phyloP scores from a whole-genome alignment of 2,329 filamentous ascomycete genomes.

The Rhynchosporium secalis region DNA sequence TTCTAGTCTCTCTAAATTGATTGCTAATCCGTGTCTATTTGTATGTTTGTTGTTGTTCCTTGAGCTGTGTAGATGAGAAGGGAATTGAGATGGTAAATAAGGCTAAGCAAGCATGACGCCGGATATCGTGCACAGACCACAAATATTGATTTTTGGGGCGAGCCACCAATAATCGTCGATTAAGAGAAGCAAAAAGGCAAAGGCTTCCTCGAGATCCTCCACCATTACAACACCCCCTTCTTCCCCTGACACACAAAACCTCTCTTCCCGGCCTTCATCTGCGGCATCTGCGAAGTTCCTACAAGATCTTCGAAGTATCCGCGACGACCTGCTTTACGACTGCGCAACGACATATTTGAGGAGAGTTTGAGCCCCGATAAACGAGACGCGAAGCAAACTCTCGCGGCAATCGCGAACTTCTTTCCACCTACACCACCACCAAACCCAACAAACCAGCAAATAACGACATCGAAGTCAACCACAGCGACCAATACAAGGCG shows the following conservation, averaged over 20 bases:
- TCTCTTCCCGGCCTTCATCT: neutral
- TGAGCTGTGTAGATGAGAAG: neutral
- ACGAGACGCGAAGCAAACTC: slow-evolving; percentile 4
- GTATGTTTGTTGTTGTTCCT: neutral
- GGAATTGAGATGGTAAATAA: neutral
- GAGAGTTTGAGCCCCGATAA: neutral
- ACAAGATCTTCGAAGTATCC: neutral
- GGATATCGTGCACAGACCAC: neutral
- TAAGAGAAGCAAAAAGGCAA: neutral
- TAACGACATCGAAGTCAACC: slow-evolving; percentile 1
- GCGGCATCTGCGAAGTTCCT: neutral
- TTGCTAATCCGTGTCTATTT: neutral
- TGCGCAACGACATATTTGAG: neutral
- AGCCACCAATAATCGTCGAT: neutral
- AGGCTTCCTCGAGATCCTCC: neutral
- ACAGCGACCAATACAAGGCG: slow-evolving; percentile 17
- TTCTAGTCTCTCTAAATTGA: neutral
- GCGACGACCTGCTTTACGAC: neutral
- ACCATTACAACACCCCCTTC: neutral
- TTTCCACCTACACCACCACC: neutral
- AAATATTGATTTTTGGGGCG: neutral
- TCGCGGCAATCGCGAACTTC: slow-evolving; percentile 1
- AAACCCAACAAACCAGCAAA: neutral
- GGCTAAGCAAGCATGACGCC: neutral
- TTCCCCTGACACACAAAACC: neutral